A percentile compares a stretch with the other conserved stretches of the same genome.
Conservation (phyloP, 2,329 filamentous ascomycete genomes). For the Knufia petricola region DNA sequence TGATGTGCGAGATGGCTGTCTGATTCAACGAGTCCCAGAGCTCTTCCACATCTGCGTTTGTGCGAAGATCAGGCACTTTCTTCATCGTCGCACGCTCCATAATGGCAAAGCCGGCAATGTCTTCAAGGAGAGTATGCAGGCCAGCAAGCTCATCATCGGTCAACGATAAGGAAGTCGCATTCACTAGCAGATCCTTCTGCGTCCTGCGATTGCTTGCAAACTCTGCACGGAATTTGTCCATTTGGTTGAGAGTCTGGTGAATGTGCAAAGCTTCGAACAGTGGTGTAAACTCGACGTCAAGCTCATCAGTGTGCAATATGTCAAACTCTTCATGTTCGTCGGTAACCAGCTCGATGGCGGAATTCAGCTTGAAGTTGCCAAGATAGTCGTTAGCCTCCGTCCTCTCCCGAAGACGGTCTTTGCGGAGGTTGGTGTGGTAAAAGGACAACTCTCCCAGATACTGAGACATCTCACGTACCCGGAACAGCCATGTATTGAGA, state of each 20-base stretch:
- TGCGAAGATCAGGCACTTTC: conserved; percentile 71
- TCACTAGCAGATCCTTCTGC: conserved; percentile 85
- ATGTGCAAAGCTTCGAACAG: conserved; percentile 94
- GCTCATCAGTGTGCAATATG: conserved; percentile 86
- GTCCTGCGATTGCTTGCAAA: conserved; percentile 84
- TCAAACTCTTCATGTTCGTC: conserved; percentile 96
- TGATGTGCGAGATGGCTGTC: conserved; percentile 70
- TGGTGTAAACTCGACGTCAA: conserved; percentile 89
- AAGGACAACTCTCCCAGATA: conserved; percentile 94
- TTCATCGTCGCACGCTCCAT: conserved; percentile 91
- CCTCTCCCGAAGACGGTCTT: conserved; percentile 72
- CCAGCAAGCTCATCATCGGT: conserved; percentile 73
- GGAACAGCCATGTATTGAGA: conserved; percentile 91
- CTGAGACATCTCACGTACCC: conserved; percentile 90
- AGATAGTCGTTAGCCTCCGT: conserved; percentile 67
- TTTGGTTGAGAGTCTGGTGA: conserved; percentile 85
- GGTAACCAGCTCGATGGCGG: conserved; percentile 86
- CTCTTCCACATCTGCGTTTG: conserved; percentile 84
- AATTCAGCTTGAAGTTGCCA: conserved; percentile 81
- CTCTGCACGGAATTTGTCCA: conserved; percentile 78
- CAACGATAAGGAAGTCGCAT: conserved; percentile 59
- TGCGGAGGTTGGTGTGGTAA: conserved; percentile 84
- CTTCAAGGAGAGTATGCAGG: conserved; percentile 82
- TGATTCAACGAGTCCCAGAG: conserved; percentile 98
- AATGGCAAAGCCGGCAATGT: conserved; percentile 92